Evolutionary conservation across 2,329 filamentous ascomycete genomes (phyloP), one percentile per base, ranked within the genome.

Genomic region (Colletotrichum eremochloae): DNA sequence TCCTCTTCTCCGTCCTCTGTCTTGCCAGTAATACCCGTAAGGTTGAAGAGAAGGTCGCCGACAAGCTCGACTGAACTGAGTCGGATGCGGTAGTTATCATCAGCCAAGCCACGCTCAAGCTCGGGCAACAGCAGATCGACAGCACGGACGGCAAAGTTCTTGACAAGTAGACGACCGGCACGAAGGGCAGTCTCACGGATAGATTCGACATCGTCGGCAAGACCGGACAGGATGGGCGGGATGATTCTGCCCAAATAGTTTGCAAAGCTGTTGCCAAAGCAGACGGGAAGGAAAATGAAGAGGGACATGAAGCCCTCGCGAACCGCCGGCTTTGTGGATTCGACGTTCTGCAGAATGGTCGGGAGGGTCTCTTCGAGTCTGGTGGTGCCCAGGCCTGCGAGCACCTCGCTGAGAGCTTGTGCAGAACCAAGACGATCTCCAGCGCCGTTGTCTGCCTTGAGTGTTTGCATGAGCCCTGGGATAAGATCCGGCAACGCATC

Each of bases 281-380:
- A 99, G 65, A 97, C 96, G 15, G 96, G 96, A 84, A 99, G 90
- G 89, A 98, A 99, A 76, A 99, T 98, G 84, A 99, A 99, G 52
- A 99, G 89, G 9, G 96, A 98, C 96, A 99, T 99, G 86, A 99
- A 99, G 57, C 96, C 96, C 86, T 99, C 96, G 77, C 96, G 92
- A 75, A 99, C 94, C 67, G 95, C 91, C 24, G 96, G 81, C 83
- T 97, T 98, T 76, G 92, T 90, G 78, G 96, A 98, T 76, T 94
- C 92, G 75, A 97, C 96, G 78, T 99, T 99, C 79, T 98, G 96
- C 52, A 99, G 84, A 77, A 99, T 97, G 15, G 96, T 98, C 50
- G 96, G 97, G 57, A 99, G 86, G 6, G 95, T 98, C 83, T 99
- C 97, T 82, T 99, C 96, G 76, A 99, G 86, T 76, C 96, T 93